A percentile compares a stretch with the other conserved stretches of the same genome.
These are phyloP conservation scores for Aspergillus avenaceus DNA, from an alignment of 495 filamentous ascomycete genomes.

Conservation along the genomic window DNA sequence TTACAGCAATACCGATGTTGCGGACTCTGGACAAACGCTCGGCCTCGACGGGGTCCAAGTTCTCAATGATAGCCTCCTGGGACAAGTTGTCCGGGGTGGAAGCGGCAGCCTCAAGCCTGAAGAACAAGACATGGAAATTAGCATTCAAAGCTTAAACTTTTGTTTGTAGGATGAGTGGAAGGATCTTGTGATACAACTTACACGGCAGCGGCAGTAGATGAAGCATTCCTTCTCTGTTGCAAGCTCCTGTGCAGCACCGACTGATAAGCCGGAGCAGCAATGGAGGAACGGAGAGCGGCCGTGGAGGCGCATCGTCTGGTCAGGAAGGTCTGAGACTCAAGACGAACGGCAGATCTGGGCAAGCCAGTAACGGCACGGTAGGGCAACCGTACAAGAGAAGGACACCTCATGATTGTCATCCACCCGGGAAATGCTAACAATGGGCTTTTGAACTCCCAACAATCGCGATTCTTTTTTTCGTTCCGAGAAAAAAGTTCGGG, in stretches of 20 bases:
- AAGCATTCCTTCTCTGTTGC: constrained; percentile 40
- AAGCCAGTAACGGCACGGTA: constrained; percentile 41
- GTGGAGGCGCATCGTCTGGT: constrained; percentile 37
- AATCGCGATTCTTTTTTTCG: constrained; percentile 21
- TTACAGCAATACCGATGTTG: constrained; percentile 97
- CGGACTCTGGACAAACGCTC: constrained; percentile 72
- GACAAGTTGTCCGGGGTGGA: constrained; percentile 54
- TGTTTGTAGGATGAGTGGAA: constrained; percentile 1
- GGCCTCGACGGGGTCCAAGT: constrained; percentile 70
- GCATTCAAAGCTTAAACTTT: background rate
- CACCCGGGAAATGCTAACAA: constrained; percentile 24
- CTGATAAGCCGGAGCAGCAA: constrained; percentile 37
- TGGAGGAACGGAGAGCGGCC: constrained; percentile 38
- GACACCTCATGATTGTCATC: constrained; percentile 40
- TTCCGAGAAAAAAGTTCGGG: constrained; percentile 45
- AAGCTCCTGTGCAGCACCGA: constrained; percentile 32
- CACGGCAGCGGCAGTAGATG: constrained; percentile 38
- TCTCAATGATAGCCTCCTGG: constrained; percentile 67
- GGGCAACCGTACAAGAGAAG: constrained; percentile 42
- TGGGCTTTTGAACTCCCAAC: constrained; percentile 14
- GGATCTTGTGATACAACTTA: constrained; percentile 17
- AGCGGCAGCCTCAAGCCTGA: constrained; percentile 57
- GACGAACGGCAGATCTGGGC: constrained; percentile 34
- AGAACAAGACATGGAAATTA: constrained; percentile 5
- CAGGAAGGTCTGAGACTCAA: constrained; percentile 36